Evolutionary conservation across 768 basidiomycete species (phyloP).

Genomic region (Nevesoporus exiguus): DNA sequence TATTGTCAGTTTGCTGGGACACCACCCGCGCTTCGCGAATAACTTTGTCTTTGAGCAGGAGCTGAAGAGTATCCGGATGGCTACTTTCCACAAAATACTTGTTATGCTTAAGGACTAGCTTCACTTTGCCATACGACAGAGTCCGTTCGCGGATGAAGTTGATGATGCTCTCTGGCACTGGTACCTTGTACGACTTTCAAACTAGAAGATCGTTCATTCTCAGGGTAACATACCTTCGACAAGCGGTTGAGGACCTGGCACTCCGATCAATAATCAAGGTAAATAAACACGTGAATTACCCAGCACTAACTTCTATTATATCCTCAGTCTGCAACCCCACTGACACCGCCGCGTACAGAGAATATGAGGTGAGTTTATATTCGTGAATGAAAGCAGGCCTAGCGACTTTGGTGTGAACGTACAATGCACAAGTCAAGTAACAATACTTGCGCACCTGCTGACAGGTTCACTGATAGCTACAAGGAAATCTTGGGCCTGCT

Average conservation of each 20-base stretch:
- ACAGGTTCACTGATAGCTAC: constrained; percentile 98
- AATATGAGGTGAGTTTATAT: constrained; percentile 98
- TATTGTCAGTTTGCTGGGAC: constrained; percentile 63
- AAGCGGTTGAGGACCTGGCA: constrained; percentile 72
- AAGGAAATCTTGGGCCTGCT: constrained; percentile 97
- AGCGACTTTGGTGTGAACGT: constrained; percentile 13
- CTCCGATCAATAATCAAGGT: constrained; percentile 32
- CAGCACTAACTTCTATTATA: constrained; percentile 84
- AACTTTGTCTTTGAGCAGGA: constrained; percentile 78
- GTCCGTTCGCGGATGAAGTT: constrained; percentile 91
- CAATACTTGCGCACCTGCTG: constrained; percentile 70
- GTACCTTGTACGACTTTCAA: constrained; percentile 54
- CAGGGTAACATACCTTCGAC: constrained; percentile 51
- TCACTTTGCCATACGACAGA: constrained; percentile 95
- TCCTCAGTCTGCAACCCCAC: constrained; percentile 97
- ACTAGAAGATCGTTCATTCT: not conserved
- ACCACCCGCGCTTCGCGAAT: constrained; percentile 84
- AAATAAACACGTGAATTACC: constrained; percentile 13
- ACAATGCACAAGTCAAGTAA: constrained; percentile 28
- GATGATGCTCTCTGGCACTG: constrained; percentile 84
- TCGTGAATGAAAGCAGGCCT: constrained; percentile 99
- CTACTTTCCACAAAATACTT: constrained; percentile 96
- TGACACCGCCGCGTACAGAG: constrained; percentile 96
- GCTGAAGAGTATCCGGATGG: constrained; percentile 89
- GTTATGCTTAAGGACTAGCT: constrained; percentile 96